Percentiles rank a stretch among this genome's conserved stretches.
Conservation (phyloP, 2,329 filamentous ascomycete genomes). For the Aureobasidium sp. region DNA sequence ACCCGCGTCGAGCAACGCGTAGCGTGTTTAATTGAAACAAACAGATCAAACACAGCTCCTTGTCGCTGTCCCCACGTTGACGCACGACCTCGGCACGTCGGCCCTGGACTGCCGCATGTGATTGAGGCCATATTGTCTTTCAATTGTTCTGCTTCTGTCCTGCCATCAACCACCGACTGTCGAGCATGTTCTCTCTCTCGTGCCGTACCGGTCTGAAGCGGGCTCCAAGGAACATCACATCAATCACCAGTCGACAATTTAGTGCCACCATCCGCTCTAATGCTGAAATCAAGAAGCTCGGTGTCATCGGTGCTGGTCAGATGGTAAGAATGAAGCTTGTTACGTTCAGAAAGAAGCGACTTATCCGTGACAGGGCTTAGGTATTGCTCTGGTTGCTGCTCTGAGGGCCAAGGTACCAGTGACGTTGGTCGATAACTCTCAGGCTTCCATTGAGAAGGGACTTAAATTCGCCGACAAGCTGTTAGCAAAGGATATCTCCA, state of each 20-base stretch:
- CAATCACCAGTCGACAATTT: slow-evolving; percentile 38
- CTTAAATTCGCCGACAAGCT: slow-evolving; percentile 91
- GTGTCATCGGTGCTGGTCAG: slow-evolving; percentile 89
- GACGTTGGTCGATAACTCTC: slow-evolving; percentile 73
- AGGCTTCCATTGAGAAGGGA: slow-evolving; percentile 80
- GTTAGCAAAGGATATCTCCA: slow-evolving; percentile 83
- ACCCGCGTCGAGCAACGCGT: background rate
- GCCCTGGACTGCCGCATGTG: background rate
- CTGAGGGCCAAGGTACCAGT: slow-evolving; percentile 77
- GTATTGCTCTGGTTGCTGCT: slow-evolving; percentile 90
- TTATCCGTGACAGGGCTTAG: slow-evolving; percentile 59
- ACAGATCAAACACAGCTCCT: background rate
- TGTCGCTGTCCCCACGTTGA: background rate
- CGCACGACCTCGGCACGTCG: slow-evolving; percentile 5
- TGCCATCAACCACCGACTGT: background rate
- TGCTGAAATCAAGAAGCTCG: slow-evolving; percentile 67
- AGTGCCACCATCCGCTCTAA: slow-evolving; percentile 48
- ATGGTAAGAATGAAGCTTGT: slow-evolving; percentile 53
- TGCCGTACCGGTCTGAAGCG: background rate
- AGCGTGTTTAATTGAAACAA: slow-evolving; percentile 8
- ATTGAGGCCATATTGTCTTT: background rate
- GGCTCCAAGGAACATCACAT: background rate
- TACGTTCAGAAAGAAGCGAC: slow-evolving; percentile 13
- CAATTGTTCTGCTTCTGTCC: background rate
- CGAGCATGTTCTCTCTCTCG: background rate